Base-by-base conservation (phyloP, 139 green algal genomes). In the Picochlorum costavermella region DNA sequence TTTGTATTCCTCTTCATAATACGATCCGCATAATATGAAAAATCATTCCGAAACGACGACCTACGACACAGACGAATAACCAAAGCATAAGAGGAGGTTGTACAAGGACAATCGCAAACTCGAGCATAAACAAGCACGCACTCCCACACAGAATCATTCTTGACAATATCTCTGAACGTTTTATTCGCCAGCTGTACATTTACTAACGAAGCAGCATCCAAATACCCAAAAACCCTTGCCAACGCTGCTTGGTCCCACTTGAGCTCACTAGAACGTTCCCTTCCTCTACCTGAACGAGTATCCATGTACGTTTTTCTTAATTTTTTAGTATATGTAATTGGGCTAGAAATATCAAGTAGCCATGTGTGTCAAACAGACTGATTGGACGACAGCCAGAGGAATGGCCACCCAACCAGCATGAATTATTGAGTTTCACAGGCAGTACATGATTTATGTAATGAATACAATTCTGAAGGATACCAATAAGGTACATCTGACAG, bases 101-200 rank as follows among this genome's bases (percentile, higher is more conserved):
- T 6, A 28, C 46, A 26, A 20, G 6, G 46, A 53, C 46, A 26
- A 6, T 20, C 17, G 12, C 16, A 51, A 3, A 53, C 12, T 53
- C 17, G 1, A 51, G 16, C 4, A 10, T 11, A 51, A 1, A 51
- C 16, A 20, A 53, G 10, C 11, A 53, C 46, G n/a, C 20, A 53
- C 46, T 23, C n/a, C 46, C 46, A 53, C 17, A 53, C 46, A 8
- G 16, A 20, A 53, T 53, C n/a, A 53, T 53, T 53, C 46, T 53
- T 53, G 8, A 20, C 16, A 20, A 53, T 23, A 0, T 53, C n/a
- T 11, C n/a, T 53, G 6, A 53, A 53, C 1, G n/a, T 23, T 23
- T 53, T 53, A 11, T 11, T 28, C 46, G 46, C 16, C n/a, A 28
- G 12, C 46, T 53, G 46, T 11, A 53, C 46, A 11, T 20, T 28